Conservation (phyloP, 768 basidiomycete species). For the Naganishia onofrii region DNA sequence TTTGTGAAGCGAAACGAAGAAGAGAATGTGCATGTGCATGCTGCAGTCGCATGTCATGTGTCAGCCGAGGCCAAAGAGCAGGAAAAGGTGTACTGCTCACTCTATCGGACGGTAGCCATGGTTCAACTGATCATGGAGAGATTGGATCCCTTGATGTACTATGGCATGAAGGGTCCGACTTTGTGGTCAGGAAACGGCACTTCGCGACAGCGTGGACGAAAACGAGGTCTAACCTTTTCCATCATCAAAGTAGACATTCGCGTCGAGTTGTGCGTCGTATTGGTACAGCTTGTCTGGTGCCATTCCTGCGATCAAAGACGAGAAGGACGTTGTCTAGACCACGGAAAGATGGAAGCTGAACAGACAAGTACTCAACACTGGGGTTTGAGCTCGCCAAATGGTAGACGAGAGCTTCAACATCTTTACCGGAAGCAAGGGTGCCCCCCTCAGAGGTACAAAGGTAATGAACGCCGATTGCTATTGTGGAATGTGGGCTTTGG, state of each 20-base stretch:
- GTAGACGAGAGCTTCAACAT: too few relatives aligned
- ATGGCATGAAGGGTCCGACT: not conserved
- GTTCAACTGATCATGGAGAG: constrained; percentile 6
- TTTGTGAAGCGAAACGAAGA: constrained; percentile 6
- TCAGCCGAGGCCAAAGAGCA: not conserved
- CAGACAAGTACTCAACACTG: too few relatives aligned
- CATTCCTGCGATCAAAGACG: not conserved
- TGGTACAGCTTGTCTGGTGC: constrained; percentile 5
- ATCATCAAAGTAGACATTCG: constrained; percentile 12
- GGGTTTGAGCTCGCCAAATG: too few relatives aligned
- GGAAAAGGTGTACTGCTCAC: not conserved
- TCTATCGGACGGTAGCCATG: constrained; percentile 18
- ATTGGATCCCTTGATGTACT: constrained; percentile 3
- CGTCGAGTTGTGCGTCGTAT: constrained; percentile 7
- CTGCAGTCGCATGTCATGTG: not conserved
- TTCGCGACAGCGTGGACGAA: not conserved
- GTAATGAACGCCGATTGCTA: constrained; percentile 1
- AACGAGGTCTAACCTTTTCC: not conserved
- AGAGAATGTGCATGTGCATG: constrained; percentile 26
- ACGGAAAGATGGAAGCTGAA: not conserved
- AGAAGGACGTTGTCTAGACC: not conserved
- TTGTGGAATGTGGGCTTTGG: too few relatives aligned
- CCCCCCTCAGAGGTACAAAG: not conserved
- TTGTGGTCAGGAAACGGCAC: not conserved
- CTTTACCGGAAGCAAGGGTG: not conserved